Evolutionary conservation across 345 rosid species (phyloP), one percentile per base, ranked within the genome.

Genomic region (Hevea brasiliensis): DNA sequence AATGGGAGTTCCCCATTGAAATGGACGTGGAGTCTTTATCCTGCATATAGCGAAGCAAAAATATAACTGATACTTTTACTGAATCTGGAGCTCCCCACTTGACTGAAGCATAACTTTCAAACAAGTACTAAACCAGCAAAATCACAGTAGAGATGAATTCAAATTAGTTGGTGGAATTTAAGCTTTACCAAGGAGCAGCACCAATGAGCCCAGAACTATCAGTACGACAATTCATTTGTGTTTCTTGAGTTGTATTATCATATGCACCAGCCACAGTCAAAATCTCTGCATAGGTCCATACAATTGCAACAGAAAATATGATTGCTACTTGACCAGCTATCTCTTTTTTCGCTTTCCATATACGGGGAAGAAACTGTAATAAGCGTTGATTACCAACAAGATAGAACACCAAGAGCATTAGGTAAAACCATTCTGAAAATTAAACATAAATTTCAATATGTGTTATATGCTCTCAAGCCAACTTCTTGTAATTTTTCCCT

Each of bases 251-350:
- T 78, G 77, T 80, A 14, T 76, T 75, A 62, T 90, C 61, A 65
- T 94, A 94, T 53, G 96, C 93, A 73, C 97, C 97, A 41, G 92
- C 90, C 13, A 76, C 84, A 6, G 94, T 90, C 65, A 94, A 86
- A 76, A 91, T 81, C 81, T 81, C 98, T 29, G 97, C 97, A 73
- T 76, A 87, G 23, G 77, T 80, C n/a, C 96, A 94, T 0, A 85
- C 84, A 24, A 88, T 72, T 21, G 80, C 83, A 61, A 89, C 67
- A 3, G 96, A 65, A 92, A 64, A 68, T 12, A 87, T 84, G 77
- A 90, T 86, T 6, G 89, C 88, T 76, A 70, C 83, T 51, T 89
- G 87, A 15, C 83, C 86, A 48, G 76, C 74, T 76, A 79, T 70
- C 0, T 76, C 57, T 57, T 83, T 67, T 65, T 72, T 81, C 57